Evolutionary conservation across 148 eudicot species (phyloP).

Genomic region (Rheum nobile): DNA sequence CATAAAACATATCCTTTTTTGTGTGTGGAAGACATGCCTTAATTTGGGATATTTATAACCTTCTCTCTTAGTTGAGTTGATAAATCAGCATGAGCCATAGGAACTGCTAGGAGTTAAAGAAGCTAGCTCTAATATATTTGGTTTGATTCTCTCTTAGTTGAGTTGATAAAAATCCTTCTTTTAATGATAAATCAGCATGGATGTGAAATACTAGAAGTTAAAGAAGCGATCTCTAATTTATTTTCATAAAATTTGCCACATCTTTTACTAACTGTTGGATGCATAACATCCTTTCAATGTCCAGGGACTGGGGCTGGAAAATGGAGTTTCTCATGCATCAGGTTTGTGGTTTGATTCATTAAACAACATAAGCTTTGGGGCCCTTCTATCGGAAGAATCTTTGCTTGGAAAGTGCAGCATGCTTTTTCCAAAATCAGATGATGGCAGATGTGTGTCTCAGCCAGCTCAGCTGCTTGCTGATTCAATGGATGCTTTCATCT

Average conservation of each 20-base stretch:
- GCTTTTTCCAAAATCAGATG: constrained; percentile 16
- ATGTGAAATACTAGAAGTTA: neutral
- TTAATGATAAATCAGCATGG: too few relatives aligned
- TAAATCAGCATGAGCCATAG: neutral
- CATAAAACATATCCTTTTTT: neutral
- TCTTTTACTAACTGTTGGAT: neutral
- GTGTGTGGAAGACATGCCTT: neutral
- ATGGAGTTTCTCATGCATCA: constrained; percentile 17
- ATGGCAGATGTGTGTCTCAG: constrained; percentile 15
- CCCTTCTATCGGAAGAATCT: constrained; percentile 40
- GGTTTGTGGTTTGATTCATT: constrained; percentile 49
- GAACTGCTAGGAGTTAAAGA: neutral
- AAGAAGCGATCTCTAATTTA: neutral
- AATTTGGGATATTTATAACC: neutral
- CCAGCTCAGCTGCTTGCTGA: constrained; percentile 21
- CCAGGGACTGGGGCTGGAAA: constrained; percentile 31
- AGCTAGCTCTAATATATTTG: neutral
- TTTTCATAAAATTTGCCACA: neutral
- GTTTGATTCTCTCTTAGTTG: neutral
- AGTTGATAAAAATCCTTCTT: neutral
- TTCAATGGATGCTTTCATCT: constrained; percentile 9
- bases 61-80: neutral
- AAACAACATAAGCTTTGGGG: constrained; percentile 36
- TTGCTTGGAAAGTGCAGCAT: constrained; percentile 22
- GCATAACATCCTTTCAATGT: neutral